Evolutionary conservation across 202 grass and related monocot genomes (phyloP).

Genomic region (Setaria viridis): DNA sequence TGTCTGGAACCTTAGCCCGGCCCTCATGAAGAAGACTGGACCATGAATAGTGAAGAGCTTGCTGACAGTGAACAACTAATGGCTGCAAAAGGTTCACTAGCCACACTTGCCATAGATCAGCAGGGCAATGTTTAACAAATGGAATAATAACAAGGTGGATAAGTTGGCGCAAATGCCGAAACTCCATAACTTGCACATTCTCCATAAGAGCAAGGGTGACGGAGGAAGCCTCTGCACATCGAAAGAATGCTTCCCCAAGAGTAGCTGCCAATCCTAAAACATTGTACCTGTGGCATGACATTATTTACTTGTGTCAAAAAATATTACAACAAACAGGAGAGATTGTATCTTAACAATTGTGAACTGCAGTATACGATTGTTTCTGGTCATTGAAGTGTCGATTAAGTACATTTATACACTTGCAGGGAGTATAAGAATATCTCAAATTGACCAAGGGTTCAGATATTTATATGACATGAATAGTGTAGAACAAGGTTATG

Average conservation of each 20-base stretch:
- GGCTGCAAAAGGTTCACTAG: conserved; percentile 77
- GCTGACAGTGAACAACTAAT: conserved; percentile 82
- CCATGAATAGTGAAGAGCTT: conserved; percentile 93
- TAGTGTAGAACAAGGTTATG: background rate
- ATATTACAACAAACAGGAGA: conserved; percentile 19
- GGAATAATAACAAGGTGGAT: conserved; percentile 93
- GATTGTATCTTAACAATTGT: conserved; percentile 15
- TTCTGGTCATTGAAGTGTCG: conserved; percentile 13
- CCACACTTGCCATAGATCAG: conserved; percentile 70
- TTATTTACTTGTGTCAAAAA: conserved; percentile 32
- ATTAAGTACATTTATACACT: background rate
- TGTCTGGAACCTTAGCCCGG: conserved; percentile 85
- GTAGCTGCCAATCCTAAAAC: conserved; percentile 83
- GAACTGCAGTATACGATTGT: conserved; percentile 19
- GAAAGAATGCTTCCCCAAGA: conserved; percentile 87
- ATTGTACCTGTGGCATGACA: conserved; percentile 79
- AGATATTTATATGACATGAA: conserved; percentile 22
- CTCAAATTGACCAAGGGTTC: background rate
- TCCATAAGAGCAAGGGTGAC: conserved; percentile 75
- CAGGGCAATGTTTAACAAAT: conserved; percentile 83
- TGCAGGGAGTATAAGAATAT: conserved; percentile 4
- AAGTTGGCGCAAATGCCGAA: conserved; percentile 88
- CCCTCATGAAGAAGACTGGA: conserved; percentile 81
- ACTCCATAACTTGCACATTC: conserved; percentile 93
- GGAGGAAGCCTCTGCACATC: conserved; percentile 68